These are phyloP conservation scores for Nothophytophthora sp. DNA, from an alignment of 352 stramenopile genomes.

Conservation along the genomic window DNA sequence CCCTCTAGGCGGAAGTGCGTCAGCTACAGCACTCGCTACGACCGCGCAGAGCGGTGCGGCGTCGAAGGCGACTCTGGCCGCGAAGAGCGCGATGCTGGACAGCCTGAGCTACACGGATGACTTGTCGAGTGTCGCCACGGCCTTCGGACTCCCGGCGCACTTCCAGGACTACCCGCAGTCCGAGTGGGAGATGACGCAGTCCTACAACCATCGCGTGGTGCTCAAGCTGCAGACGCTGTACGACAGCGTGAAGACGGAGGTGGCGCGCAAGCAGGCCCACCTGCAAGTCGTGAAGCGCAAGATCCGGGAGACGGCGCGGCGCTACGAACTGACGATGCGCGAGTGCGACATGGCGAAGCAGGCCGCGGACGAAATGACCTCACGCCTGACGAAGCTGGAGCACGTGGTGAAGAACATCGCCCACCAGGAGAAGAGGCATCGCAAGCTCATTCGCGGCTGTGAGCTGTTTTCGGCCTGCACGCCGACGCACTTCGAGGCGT, in stretches of 20 bases:
- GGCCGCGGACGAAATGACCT: constrained; percentile 73
- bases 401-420: constrained; percentile 62
- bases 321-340: constrained; percentile 68
- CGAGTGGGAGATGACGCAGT: constrained; percentile 77
- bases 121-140: constrained; percentile 30
- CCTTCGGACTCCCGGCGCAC: constrained; percentile 66
- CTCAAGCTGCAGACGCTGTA: constrained; percentile 79
- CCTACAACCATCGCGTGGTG: constrained; percentile 78
- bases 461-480: constrained; percentile 65
- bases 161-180: constrained; percentile 81
- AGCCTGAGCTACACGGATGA: constrained; percentile 22
- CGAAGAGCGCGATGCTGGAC: constrained; percentile 27
- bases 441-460: constrained; percentile 65
- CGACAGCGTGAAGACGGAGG: constrained; percentile 62
- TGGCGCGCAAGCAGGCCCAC: constrained; percentile 62
- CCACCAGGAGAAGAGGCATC: constrained; percentile 69
- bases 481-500: constrained; percentile 54
- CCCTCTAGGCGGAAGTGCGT: background rate
- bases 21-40: background rate
- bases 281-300: constrained; percentile 60
- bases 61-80: constrained; percentile 4
- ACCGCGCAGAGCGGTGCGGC: background rate
- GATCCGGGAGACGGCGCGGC: constrained; percentile 57
- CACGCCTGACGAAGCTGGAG: constrained; percentile 69
- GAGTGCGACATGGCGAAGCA: constrained; percentile 81